Evolutionary conservation across 805 yeast species (phyloP).

Genomic region (Kodamaea hsintzibuensis): DNA sequence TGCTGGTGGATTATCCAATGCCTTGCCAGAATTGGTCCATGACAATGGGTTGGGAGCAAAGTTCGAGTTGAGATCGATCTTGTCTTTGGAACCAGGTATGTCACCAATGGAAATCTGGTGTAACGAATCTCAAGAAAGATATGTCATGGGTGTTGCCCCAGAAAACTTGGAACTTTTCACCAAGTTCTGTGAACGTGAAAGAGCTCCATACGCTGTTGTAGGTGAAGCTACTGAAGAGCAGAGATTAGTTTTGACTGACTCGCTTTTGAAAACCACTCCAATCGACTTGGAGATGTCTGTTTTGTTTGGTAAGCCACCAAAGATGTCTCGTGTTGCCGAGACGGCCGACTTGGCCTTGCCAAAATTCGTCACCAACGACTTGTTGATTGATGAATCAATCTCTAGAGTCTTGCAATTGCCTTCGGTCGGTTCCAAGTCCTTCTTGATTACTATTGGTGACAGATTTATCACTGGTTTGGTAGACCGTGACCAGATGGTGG

Average conservation of each 20-base stretch:
- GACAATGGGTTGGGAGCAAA: slow-evolving; percentile 94
- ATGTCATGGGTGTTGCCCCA: slow-evolving; percentile 88
- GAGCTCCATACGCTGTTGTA: slow-evolving; percentile 94
- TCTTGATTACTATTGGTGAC: slow-evolving; percentile 97
- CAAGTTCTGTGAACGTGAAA: slow-evolving; percentile 86
- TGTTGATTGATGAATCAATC: slow-evolving; percentile 62
- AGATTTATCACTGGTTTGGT: slow-evolving; percentile 96
- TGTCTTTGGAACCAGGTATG: slow-evolving; percentile 95
- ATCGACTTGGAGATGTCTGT: slow-evolving; percentile 95
- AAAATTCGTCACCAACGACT: slow-evolving; percentile 35
- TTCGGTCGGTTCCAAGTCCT: slow-evolving; percentile 91
- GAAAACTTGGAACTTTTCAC: slow-evolving; percentile 71
- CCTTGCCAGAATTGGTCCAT: slow-evolving; percentile 95
- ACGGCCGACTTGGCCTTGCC: slow-evolving; percentile 59
- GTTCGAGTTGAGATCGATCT: slow-evolving; percentile 87
- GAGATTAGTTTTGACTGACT: slow-evolving; percentile 78
- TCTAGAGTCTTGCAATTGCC: slow-evolving; percentile 85
- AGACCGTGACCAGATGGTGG: slow-evolving; percentile 98
- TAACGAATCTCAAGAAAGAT: slow-evolving; percentile 98
- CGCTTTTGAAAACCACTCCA: slow-evolving; percentile 75
- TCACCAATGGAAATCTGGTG: slow-evolving; percentile 99
- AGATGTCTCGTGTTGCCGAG: slow-evolving; percentile 75
- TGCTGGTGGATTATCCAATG: slow-evolving; percentile 98
- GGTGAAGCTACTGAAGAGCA: slow-evolving; percentile 91
- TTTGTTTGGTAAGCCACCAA: slow-evolving; percentile 95